phyloP scores from a whole-genome alignment of 2,329 filamentous ascomycete genomes.

The Ustulina deusta region DNA sequence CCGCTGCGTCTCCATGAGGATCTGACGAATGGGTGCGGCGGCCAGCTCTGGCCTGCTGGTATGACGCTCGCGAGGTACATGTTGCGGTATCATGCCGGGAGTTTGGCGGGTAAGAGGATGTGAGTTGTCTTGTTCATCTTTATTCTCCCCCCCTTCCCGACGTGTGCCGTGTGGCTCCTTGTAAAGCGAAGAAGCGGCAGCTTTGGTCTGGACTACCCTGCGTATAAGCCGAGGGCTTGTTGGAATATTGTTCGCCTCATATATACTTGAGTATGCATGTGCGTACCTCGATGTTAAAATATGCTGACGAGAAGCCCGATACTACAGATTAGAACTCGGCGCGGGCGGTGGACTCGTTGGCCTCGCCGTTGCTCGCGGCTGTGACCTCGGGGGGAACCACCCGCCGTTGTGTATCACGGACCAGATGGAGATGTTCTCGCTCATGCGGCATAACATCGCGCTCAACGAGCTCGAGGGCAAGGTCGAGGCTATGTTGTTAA shows the following conservation, averaged over 20 bases:
- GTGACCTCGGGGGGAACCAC: constrained; percentile 58
- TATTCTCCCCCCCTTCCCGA: neutral
- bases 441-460: constrained; percentile 90
- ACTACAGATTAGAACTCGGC: constrained; percentile 83
- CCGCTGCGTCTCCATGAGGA: constrained; percentile 87
- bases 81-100: constrained; percentile 76
- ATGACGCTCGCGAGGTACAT: constrained; percentile 90
- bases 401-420: constrained; percentile 83
- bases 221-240: neutral
- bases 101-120: constrained; percentile 77
- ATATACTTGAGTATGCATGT: neutral
- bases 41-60: constrained; percentile 93
- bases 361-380: constrained; percentile 69
- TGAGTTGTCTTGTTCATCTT: constrained; percentile 60
- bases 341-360: constrained; percentile 91
- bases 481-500: constrained; percentile 77
- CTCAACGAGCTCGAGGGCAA: constrained; percentile 77
- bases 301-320: constrained; percentile 11
- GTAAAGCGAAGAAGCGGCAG: neutral
- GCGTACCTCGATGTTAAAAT: neutral
- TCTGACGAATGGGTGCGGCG: constrained; percentile 87
- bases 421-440: constrained; percentile 82
- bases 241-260: neutral
- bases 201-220: neutral
- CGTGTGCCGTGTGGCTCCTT: neutral